These are phyloP conservation scores for Acacia confusa DNA, from an alignment of 306 rosid species.

Conservation along the genomic window DNA sequence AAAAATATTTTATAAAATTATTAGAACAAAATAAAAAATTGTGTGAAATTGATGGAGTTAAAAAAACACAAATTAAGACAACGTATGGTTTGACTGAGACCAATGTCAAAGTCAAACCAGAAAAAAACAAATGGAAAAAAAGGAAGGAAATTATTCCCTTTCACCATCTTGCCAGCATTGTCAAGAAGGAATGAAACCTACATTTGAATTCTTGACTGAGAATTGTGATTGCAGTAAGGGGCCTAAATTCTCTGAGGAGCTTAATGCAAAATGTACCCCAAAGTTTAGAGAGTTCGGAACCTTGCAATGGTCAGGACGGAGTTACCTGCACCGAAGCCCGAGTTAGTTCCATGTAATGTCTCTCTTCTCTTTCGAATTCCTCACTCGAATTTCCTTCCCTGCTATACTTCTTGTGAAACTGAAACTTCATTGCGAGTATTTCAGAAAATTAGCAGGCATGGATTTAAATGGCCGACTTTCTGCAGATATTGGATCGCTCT, in stretches of 20 bases:
- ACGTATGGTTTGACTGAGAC: neutral
- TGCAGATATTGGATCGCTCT: conserved; percentile 37
- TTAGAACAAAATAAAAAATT: no score
- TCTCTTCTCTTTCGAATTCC: neutral
- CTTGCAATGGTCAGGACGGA: conserved; percentile 35
- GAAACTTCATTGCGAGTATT: conserved; percentile 22
- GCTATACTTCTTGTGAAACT: neutral
- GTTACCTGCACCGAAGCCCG: conserved; percentile 33
- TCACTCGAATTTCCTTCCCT: neutral
- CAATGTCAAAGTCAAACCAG: neutral
- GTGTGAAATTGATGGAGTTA: no score
- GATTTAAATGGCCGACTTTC: conserved; percentile 42
- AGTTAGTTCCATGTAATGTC: conserved; percentile 38
- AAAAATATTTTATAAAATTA: no score
- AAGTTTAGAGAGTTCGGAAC: conserved; percentile 33
- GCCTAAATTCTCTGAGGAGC: conserved; percentile 13
- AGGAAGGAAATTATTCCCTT: neutral
- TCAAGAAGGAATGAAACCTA: neutral
- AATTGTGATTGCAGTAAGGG: conserved; percentile 14
- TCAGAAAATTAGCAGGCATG: conserved; percentile 42
- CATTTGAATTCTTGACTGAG: neutral
- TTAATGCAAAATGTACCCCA: neutral
- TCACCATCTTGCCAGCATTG: neutral
- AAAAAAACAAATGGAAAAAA: neutral
- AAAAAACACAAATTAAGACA: no score